Base-by-base conservation (phyloP, 2,329 filamentous ascomycete genomes). In the Colletotrichum coccodes region DNA sequence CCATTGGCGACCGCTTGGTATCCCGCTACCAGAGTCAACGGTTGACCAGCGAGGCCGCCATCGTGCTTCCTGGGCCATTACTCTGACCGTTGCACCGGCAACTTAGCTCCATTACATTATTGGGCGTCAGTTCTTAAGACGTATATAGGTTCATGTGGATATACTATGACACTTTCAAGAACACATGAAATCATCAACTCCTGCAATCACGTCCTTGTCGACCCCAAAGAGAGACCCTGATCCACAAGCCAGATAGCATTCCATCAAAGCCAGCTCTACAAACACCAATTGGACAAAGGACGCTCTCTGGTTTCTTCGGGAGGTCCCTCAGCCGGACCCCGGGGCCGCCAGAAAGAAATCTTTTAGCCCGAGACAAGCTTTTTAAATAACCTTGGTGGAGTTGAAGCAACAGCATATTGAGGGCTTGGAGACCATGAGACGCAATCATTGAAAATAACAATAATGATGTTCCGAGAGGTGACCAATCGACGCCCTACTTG, bases 291-390 rank as follows among this genome's bases (percentile, higher is more conserved):
- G 42, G 11, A 16, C 52, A 23, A 12, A 46, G 9, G n/a, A 23
- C 47, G 12, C 36, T 53, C 21, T 49, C 34, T 16, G 5, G 21
- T 42, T 42, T n/a, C 42, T 23, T 28, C 32, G 40, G 40, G 49
- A 42, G 16, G n/a, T 58, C 50, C 26, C 30, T 46, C 30, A 58
- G 28, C 60, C 53, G 46, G 30, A 36, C 44, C 61, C 46, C n/a
- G n/a, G 40, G 64, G 52, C 53, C 32, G 23, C 53, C 14, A 53
- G 14, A 21, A 42, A 64, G 53, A 58, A 68, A 59, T 53, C 26
- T 58, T 38, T 36, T 42, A 30, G 65, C 65, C 60, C 38, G 60
- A 54, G 59, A 64, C 16, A 68, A 68, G 65, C 53, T 64, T 68
- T 59, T 32, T 32, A 59, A 28, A 59, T 38, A 53, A 42, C 47